Evolutionary conservation across 257 asterid species (phyloP), one percentile per base, ranked within the genome.

Genomic region (Solanum chmielewskii): DNA sequence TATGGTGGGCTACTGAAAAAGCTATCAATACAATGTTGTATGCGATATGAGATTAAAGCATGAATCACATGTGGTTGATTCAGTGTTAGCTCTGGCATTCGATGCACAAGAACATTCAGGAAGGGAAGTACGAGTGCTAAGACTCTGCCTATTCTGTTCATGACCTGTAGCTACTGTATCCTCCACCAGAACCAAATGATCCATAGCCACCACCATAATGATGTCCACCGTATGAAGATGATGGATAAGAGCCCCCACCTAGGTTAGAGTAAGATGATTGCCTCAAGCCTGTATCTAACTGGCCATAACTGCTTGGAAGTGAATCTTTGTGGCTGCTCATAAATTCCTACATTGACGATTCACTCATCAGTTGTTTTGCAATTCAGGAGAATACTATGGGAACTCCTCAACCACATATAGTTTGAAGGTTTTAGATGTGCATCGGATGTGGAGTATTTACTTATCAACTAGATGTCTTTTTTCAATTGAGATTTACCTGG

Each of bases 171-270:
- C 92, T 89, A 87, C 88, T 87, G 80, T 94, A 93, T 23, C 98
- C 82, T 75, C 98, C 82, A 73, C 98, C 98, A 45, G 87, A 85
- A 47, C 95, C 94, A 78, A 95, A 93, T 37, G 96, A 93, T 59
- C 98, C 95, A 69, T 93, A 92, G 69, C 91, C 92, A 56, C 93
- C 94, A 87, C 92, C 94, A 66, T 93, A 93, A 23, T 90, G 89
- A 68, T 92, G 95, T 41, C 93, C 94, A 13, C 92, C 23, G 33
- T 86, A 89, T n/a, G 93, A 88, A 4, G 95, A 88, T 35, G 92
- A 88, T 35, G 92, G 80, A 88, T 93, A 95, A 8, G 95, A 92
- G 89, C 91, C 86, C 84, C 93, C 87, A 69, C 93, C 93, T 31
- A 91, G 82, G 88, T 92, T 94, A 85, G 97, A 59, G 90, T 92